Evolutionary conservation across 495 filamentous ascomycete species (phyloP).

Genomic region (Hypomontagnella monticulosa): DNA sequence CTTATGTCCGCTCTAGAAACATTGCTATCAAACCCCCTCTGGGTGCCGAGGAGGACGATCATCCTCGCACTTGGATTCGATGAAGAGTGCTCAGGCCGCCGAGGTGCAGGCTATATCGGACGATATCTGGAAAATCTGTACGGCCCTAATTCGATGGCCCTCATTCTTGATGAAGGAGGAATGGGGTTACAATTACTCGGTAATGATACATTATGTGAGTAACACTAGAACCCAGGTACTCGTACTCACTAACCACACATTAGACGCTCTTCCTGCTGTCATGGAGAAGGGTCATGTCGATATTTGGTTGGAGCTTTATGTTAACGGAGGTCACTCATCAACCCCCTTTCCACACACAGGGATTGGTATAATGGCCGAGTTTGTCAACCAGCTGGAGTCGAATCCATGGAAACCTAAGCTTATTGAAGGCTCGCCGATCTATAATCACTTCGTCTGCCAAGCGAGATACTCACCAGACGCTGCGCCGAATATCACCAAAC

Average conservation of each 20-base stretch:
- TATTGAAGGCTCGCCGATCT: constrained; percentile 49
- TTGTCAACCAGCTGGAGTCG: constrained; percentile 66
- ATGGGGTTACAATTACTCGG: constrained; percentile 58
- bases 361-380: constrained; percentile 70
- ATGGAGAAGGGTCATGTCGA: constrained; percentile 65
- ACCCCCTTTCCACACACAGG: constrained; percentile 69
- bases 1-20: constrained; percentile 68
- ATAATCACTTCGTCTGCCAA: constrained; percentile 63
- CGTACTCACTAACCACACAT: constrained; percentile 50
- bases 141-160: constrained; percentile 65
- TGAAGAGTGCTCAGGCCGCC: constrained; percentile 69
- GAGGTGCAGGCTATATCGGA: constrained; percentile 65
- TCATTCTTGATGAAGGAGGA: constrained; percentile 72
- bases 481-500: constrained; percentile 44
- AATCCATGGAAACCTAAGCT: constrained; percentile 62
- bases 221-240: constrained; percentile 31
- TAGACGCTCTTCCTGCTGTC: constrained; percentile 58
- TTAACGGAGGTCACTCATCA: constrained; percentile 69
- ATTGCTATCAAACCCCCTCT: constrained; percentile 62
- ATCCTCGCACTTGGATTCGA: constrained; percentile 73
- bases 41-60: constrained; percentile 65
- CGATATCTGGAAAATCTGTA: constrained; percentile 60
- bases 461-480: constrained; percentile 45
- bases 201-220: constrained; percentile 45
- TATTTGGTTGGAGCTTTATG: constrained; percentile 64